These are phyloP conservation scores for Trichoderma koningiopsis DNA, from an alignment of 2,329 filamentous ascomycete species.

Conservation along the genomic window DNA sequence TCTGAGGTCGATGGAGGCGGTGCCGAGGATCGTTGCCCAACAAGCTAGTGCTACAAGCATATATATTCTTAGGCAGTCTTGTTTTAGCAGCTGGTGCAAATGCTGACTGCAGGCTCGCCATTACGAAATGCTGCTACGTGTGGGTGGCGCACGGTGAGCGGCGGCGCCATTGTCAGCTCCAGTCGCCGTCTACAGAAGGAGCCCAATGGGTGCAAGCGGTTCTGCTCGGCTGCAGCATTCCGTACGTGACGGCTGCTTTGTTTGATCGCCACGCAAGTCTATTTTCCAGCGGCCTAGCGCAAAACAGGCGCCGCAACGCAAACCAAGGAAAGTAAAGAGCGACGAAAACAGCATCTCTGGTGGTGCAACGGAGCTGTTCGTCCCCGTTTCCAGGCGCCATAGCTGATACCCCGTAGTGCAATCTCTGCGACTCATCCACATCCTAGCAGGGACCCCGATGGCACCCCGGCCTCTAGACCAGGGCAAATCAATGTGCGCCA, in stretches of 20 bases:
- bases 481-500: conserved; percentile 22
- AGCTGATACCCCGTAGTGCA: conserved; percentile 20
- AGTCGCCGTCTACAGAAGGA: neutral
- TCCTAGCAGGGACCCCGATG: conserved; percentile 16
- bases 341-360: neutral
- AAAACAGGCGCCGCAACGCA: conserved; percentile 6
- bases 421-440: conserved; percentile 24
- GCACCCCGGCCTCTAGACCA: conserved; percentile 10
- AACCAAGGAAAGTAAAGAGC: neutral
- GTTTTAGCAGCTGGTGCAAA: conserved; percentile 12
- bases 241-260: neutral
- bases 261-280: neutral
- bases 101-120: conserved; percentile 17
- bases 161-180: conserved; percentile 11
- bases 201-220: too few species aligned
- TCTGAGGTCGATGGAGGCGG: conserved; percentile 5
- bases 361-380: neutral
- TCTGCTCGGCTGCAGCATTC: neutral
- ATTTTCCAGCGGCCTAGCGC: neutral
- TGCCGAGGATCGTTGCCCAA: conserved; percentile 5
- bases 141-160: conserved; percentile 11
- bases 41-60: neutral
- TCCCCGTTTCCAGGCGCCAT: conserved; percentile 1
- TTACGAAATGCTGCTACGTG: conserved; percentile 1
- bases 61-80: neutral